Base-by-base conservation (phyloP, 495 filamentous ascomycete genomes). In the Thermothielavioides terrestris region DNA sequence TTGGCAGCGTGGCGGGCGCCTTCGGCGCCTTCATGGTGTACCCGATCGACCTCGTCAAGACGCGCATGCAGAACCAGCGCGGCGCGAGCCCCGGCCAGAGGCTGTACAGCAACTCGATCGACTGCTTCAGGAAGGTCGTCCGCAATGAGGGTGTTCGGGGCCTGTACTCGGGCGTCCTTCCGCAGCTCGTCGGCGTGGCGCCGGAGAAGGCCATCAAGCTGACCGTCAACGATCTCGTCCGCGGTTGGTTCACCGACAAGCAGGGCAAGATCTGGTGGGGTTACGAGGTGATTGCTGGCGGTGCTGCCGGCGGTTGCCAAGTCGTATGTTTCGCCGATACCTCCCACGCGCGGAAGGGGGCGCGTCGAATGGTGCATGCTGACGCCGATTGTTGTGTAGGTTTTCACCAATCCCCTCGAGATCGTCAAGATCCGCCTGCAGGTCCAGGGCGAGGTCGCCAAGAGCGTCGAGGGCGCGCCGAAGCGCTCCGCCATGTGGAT, bases 11-110 rank as follows among this genome's bases (percentile, higher is more conserved):
- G 54, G 92, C 94, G 10, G 92, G 92, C 64, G 92, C 92, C 18
- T 98, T 97, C 59, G 92, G 92, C 60, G 92, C 92, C 12, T 96
- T 97, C 66, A 94, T 97, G 83, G 92, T 98, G 34, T 98, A 98
- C 66, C 92, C 92, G 22, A 97, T 98, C 65, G 92, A 98, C 69
- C 73, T 98, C 38, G 92, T 98, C 54, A 98, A 98, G 79, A 98
- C 92, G 8, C 82, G 92, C 28, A 89, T 98, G 89, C 92, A 98
- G 66, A 98, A 97, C 70, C 92, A 98, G 70, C 79, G 92, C 44
- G 80, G 78, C 27, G 77, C 74, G 15, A 77, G 84, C 21, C 87
- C 89, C 4, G 92, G 92, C 53, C 81, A 95, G 66, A 68, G 85
- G 50, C 71, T 97, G 54, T 98, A 98, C 68, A 95, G 91, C 65